A percentile compares a stretch with the other conserved stretches of the same genome.
These are phyloP conservation scores for Cladosporium sp. DNA, from an alignment of 2,329 filamentous ascomycete genomes.

Conservation along the genomic window DNA sequence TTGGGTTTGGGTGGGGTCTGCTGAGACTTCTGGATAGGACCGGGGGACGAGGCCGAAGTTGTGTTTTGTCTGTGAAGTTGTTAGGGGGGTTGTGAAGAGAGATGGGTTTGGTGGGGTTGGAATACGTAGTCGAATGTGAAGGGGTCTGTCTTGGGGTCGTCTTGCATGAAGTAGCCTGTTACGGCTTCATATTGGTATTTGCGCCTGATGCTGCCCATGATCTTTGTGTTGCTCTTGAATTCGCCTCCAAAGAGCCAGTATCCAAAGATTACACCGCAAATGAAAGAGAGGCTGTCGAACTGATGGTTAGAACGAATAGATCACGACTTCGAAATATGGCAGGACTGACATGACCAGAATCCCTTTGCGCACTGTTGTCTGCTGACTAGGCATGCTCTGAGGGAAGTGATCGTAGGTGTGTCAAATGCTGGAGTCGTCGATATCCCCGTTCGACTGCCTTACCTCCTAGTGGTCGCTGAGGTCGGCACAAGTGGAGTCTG, in stretches of 20 bases:
- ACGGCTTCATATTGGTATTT: constrained; percentile 34
- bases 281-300: not conserved
- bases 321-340: not conserved
- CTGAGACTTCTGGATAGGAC: constrained; percentile 38
- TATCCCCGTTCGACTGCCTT: not conserved
- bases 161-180: constrained; percentile 48
- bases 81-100: not conserved
- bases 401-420: no score
- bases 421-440: no score
- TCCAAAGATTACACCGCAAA: not conserved
- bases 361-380: not conserved
- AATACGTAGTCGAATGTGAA: constrained; percentile 47
- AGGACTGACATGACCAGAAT: constrained; percentile 2
- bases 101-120: not conserved
- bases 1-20: constrained; percentile 46
- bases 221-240: not conserved
- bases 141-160: constrained; percentile 45
- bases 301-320: not conserved
- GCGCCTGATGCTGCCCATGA: constrained; percentile 14
- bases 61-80: constrained; percentile 17
- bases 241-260: constrained; percentile 5
- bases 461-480: no score
- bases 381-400: constrained; percentile 8
- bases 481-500: no score
- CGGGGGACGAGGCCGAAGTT: constrained; percentile 48